Conservation (phyloP, 805 yeast genomes). For the Kluyveromyces lactis region DNA sequence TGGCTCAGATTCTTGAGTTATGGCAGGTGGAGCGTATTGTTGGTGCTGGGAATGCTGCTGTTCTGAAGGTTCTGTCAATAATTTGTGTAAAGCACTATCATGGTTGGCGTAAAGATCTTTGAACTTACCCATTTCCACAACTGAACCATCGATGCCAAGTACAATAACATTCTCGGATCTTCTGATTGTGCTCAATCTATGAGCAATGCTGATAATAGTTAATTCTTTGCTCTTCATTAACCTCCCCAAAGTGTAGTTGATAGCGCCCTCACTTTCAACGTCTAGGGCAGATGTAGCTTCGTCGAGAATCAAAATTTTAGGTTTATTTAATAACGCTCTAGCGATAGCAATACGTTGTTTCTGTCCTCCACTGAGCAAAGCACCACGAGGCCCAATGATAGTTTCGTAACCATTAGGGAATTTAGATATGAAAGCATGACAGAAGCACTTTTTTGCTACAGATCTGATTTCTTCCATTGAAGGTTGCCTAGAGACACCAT, state of each 20-base stretch:
- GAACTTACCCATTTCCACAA: slow-evolving; percentile 67
- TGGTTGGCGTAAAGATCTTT: slow-evolving; percentile 44
- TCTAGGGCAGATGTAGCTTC: slow-evolving; percentile 91
- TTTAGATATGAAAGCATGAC: slow-evolving; percentile 49
- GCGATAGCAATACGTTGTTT: slow-evolving; percentile 83
- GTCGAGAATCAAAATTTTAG: slow-evolving; percentile 67
- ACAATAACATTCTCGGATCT: slow-evolving; percentile 82
- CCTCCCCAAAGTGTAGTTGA: slow-evolving; percentile 65
- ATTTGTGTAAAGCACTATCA: slow-evolving; percentile 31
- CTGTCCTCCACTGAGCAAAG: slow-evolving; percentile 85
- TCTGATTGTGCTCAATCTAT: slow-evolving; percentile 81
- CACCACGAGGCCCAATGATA: slow-evolving; percentile 56
- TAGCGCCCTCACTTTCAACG: slow-evolving; percentile 61
- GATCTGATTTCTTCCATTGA: slow-evolving; percentile 40
- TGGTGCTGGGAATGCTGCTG: slow-evolving; percentile 10
- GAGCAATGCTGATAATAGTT: slow-evolving; percentile 89
- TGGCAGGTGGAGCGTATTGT: neutral
- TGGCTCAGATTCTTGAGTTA: slow-evolving; percentile 7
- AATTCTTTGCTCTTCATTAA: slow-evolving; percentile 50
- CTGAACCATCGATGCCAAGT: slow-evolving; percentile 69
- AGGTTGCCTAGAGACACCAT: slow-evolving; percentile 62
- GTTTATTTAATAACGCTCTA: slow-evolving; percentile 68
- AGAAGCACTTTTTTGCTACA: slow-evolving; percentile 45
- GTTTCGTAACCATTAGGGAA: slow-evolving; percentile 65
- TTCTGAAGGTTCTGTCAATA: slow-evolving; percentile 31